phyloP scores from a whole-genome alignment of 2,329 filamentous ascomycete genomes.

The Lasiodiplodia theobromae region DNA sequence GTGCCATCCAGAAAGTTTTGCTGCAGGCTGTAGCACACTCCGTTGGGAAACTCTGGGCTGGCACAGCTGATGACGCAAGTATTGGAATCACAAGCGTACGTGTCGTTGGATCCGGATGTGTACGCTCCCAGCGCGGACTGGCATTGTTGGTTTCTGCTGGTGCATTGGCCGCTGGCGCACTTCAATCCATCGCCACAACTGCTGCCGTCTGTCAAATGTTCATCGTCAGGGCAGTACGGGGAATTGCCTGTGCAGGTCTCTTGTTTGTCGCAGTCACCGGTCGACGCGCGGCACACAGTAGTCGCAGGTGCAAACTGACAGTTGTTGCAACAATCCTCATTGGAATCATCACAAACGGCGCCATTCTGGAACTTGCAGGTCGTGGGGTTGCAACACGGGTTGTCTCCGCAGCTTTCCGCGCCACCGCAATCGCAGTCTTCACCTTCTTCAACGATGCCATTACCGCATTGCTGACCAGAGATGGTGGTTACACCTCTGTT shows the following conservation, averaged over 20 bases:
- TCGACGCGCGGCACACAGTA: constrained; percentile 81
- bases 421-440: constrained; percentile 98
- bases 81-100: constrained; percentile 72
- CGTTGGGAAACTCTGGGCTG: constrained; percentile 70
- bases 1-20: constrained; percentile 97
- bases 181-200: constrained; percentile 74
- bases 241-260: constrained; percentile 80
- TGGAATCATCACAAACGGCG: constrained; percentile 82
- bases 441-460: constrained; percentile 92
- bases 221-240: constrained; percentile 77
- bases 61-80: constrained; percentile 81
- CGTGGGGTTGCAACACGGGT: constrained; percentile 81
- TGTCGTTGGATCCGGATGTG: constrained; percentile 72
- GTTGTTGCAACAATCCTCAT: constrained; percentile 81
- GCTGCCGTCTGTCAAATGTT: constrained; percentile 72
- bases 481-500: constrained; percentile 86
- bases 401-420: constrained; percentile 70
- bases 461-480: constrained; percentile 86
- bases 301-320: constrained; percentile 73
- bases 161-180: constrained; percentile 94
- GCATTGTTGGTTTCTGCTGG: constrained; percentile 89
- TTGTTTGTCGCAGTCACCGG: constrained; percentile 81
- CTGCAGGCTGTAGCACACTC: constrained; percentile 76
- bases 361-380: constrained; percentile 84
- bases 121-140: constrained; percentile 77